Conservation (phyloP, 164 flowering plant species). For the Houttuynia cordata region DNA sequence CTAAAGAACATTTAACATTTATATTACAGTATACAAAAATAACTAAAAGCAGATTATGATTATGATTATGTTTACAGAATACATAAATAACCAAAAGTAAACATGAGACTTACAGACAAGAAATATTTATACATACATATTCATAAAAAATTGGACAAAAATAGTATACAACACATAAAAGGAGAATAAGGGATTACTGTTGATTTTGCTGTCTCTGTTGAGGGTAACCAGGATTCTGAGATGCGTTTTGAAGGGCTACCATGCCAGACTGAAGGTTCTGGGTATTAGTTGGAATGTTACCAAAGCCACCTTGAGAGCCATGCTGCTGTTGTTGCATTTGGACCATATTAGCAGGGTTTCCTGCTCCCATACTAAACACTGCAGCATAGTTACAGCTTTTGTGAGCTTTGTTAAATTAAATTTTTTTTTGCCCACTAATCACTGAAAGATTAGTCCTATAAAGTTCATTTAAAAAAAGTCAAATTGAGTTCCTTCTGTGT, state of each 20-base stretch:
- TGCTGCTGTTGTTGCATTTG: constrained; percentile 46
- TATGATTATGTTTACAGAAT: too few relatives aligned
- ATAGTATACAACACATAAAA: background rate
- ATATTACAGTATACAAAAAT: too few relatives aligned
- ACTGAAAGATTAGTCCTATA: too few relatives aligned
- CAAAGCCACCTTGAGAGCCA: constrained; percentile 55
- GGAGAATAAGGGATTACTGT: constrained; percentile 13
- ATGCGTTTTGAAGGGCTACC: constrained; percentile 48
- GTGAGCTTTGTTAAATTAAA: background rate
- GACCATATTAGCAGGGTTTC: constrained; percentile 53
- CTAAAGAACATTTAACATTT: background rate
- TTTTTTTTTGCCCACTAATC: too few relatives aligned
- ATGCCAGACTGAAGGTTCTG: constrained; percentile 63
- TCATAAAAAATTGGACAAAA: background rate
- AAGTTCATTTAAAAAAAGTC: too few relatives aligned
- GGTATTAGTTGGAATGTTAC: constrained; percentile 45
- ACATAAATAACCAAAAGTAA: background rate
- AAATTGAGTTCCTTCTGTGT: background rate
- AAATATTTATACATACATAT: background rate
- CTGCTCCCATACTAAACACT: constrained; percentile 82
- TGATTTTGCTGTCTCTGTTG: constrained; percentile 77
- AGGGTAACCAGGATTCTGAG: constrained; percentile 51
- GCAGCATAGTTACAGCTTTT: constrained; percentile 5
- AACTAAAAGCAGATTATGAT: too few relatives aligned
- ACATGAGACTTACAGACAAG: background rate